Percentiles rank a stretch among this genome's conserved stretches.
These are phyloP conservation scores for Trichoderma pleuroti DNA, from an alignment of 2,329 filamentous ascomycete genomes.

Conservation along the genomic window DNA sequence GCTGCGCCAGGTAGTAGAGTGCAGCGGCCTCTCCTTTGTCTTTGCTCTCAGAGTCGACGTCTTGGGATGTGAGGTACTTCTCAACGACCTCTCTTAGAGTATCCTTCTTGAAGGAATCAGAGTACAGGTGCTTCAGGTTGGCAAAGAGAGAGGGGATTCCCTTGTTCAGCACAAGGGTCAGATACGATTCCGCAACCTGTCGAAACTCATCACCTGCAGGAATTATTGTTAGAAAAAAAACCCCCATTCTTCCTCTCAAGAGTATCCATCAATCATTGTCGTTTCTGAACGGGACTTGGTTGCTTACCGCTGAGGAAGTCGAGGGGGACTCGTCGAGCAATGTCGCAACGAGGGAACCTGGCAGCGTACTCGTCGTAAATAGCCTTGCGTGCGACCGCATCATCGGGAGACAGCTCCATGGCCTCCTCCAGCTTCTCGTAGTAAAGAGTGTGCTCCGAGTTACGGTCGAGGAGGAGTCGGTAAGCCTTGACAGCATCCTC, in stretches of 20 bases:
- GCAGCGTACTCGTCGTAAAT: conserved; percentile 74
- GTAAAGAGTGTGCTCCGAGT: conserved; percentile 82
- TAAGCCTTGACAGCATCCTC: conserved; percentile 82
- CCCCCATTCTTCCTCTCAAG: background rate
- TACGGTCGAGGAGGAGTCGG: conserved; percentile 75
- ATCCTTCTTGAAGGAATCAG: conserved; percentile 72
- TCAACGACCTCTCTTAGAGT: conserved; percentile 72
- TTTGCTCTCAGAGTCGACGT: conserved; percentile 46
- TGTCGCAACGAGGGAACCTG: conserved; percentile 80
- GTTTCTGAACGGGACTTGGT: background rate
- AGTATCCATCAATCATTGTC: background rate
- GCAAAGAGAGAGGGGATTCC: conserved; percentile 95
- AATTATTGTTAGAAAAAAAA: background rate
- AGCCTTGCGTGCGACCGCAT: conserved; percentile 63
- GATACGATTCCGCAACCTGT: conserved; percentile 71
- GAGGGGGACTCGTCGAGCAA: conserved; percentile 78
- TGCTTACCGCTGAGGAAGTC: conserved; percentile 74
- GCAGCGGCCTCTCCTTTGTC: conserved; percentile 71
- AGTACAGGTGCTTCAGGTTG: conserved; percentile 92
- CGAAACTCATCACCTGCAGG: conserved; percentile 72
- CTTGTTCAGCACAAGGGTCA: conserved; percentile 82
- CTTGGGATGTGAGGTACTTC: conserved; percentile 65
- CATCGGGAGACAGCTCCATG: conserved; percentile 57
- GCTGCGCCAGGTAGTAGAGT: conserved; percentile 91
- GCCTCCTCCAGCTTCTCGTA: conserved; percentile 73